Evolutionary conservation across 1,284 basidiomycete species (phyloP), one percentile per base, ranked within the genome.

Genomic region (Stereum hirsutum): DNA sequence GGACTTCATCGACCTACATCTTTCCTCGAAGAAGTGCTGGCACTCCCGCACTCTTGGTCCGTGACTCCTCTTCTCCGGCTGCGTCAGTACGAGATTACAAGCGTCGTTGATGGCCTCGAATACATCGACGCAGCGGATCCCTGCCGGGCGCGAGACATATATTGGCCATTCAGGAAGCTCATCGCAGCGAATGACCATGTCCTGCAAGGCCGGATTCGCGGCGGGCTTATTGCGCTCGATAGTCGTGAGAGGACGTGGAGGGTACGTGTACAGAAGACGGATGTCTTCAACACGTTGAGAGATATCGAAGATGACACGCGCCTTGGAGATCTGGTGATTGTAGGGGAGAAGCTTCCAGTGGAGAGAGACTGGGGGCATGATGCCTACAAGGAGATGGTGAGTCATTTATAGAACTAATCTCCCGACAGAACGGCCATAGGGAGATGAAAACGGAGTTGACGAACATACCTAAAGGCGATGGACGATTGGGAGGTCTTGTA

Each of bases 31-130:
- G 31, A 3, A 14, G 8, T 14, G n/a, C 19, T 32, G 31, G 8
- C 31, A 32, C 8, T 32, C n/a, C 2, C 28, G 21, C 8, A 41
- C 41, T n/a, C n/a, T n/a, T n/a, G n/a, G n/a, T n/a, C n/a, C 3
- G 45, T 42, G 12, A 23, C 39, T 3, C 43, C 43, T 47, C 40
- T 61, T 56, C 50, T 68, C 71, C 32, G 64, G 61, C 19, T 59
- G 56, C 2, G 70, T 74, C 51, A 80, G 57, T 12, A 61, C 59
- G 31, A 59, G 54, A 33, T 66, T 56, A 43, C 70, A 75, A 7
- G 65, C 58, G 32, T 70, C 62, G 51, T 72, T 68, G 17, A 81
- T 74, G 14, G 65, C 70, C 33, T 67, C 54, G 52, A 75, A 78
- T 24, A 81, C 65, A 44, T 81, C 78, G 23, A 52, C 48, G 25